Percentiles rank a stretch among this genome's conserved stretches.
phyloP scores from a whole-genome alignment of 805 yeast species.

The Kodamaea leandrae region DNA sequence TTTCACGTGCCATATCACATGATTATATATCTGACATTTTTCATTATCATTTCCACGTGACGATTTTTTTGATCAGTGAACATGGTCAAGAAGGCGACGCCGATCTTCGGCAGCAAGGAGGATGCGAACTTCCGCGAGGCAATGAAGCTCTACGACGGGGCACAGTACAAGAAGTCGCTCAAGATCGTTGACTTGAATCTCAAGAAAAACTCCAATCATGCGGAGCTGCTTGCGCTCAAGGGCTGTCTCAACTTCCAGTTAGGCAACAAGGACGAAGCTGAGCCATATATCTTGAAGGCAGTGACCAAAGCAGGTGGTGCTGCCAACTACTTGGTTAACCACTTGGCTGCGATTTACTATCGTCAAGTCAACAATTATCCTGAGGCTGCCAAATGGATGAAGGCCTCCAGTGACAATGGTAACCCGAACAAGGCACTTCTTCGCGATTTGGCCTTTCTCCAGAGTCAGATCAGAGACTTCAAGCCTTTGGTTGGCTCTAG shows the following conservation, averaged over 20 bases:
- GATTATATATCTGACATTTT: too few species aligned
- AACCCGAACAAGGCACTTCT: conserved; percentile 74
- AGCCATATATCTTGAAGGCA: conserved; percentile 58
- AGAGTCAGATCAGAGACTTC: conserved; percentile 76
- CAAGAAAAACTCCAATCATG: conserved; percentile 72
- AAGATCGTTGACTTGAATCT: conserved; percentile 71
- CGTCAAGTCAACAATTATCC: conserved; percentile 64
- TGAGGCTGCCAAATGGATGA: conserved; percentile 77
- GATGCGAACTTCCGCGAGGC: conserved; percentile 79
- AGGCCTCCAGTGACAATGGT: conserved; percentile 72
- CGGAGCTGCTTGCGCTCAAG: conserved; percentile 81
- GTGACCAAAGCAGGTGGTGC: conserved; percentile 47
- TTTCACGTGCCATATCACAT: too few species aligned
- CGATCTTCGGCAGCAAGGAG: conserved; percentile 54
- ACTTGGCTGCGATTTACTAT: conserved; percentile 81
- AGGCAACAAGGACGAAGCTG: conserved; percentile 64
- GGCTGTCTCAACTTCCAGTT: conserved; percentile 64
- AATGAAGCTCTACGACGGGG: conserved; percentile 74
- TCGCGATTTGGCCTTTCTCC: conserved; percentile 78
- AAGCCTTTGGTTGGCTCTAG: conserved; percentile 61
- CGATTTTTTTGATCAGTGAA: background rate
- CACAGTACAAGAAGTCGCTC: conserved; percentile 83
- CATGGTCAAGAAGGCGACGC: conserved; percentile 24
- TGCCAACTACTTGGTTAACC: conserved; percentile 71
- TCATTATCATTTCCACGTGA: too few species aligned